Percentiles rank a stretch among this genome's conserved stretches.
Conservation (phyloP, 1,139 yeast species). For the Protomyces inundatus region DNA sequence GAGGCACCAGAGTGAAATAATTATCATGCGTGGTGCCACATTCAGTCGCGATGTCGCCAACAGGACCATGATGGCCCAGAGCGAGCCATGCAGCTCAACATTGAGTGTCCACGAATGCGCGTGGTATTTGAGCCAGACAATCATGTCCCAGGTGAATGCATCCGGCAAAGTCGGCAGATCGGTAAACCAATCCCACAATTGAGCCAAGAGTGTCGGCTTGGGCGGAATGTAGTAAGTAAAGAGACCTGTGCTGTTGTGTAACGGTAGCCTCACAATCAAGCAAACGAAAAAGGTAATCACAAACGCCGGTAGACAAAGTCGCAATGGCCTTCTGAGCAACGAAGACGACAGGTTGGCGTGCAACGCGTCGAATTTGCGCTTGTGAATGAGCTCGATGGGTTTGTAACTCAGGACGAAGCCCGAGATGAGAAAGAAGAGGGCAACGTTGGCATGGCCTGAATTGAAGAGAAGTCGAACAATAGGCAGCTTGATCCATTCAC, state of each 20-base stretch:
- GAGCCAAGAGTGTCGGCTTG: conserved; percentile 1
- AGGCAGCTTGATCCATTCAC: conserved; percentile 8
- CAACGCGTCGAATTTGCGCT: conserved; percentile 4
- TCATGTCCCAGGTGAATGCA: conserved; percentile 17
- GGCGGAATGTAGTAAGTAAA: conserved; percentile 1
- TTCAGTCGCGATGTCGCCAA: conserved; percentile 8
- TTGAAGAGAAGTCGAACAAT: conserved; percentile 10
- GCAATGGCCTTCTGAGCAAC: conserved; percentile 5
- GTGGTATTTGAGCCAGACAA: conserved; percentile 19
- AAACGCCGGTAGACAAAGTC: conserved; percentile 9
- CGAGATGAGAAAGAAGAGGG: conserved; percentile 21
- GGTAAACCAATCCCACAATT: conserved; percentile 7
- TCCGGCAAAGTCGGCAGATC: conserved; percentile 7
- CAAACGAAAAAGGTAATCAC: conserved; percentile 17
- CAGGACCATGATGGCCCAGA: conserved; percentile 12
- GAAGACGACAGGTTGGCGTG: conserved; percentile 12
- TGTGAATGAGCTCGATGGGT: conserved; percentile 12
- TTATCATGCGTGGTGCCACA: conserved; percentile 8
- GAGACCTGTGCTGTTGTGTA: neutral
- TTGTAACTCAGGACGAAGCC: conserved; percentile 16
- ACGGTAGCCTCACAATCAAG: conserved; percentile 4
- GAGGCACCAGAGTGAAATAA: conserved; percentile 13
- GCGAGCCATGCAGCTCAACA: conserved; percentile 14
- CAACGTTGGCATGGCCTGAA: conserved; percentile 20
- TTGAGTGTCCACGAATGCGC: conserved; percentile 24